A percentile compares a stretch with the other conserved stretches of the same genome.
Conservation (phyloP, 1,284 basidiomycete genomes). For the Ceratobasidium sp. region DNA sequence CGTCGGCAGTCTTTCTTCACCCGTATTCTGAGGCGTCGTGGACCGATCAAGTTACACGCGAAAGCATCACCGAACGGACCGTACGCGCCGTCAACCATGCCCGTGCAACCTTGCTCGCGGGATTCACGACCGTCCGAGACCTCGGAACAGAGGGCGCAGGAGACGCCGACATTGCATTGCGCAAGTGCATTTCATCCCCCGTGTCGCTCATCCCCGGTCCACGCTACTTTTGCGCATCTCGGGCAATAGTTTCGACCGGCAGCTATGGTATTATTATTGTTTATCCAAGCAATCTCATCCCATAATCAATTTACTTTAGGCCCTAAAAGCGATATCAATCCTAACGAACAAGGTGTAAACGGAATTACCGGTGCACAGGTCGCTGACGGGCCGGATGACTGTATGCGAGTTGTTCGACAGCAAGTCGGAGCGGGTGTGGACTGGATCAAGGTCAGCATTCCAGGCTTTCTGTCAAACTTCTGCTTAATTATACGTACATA, state of each 20-base stretch:
- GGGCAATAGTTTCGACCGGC: slow-evolving; percentile 70
- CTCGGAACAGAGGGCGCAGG: slow-evolving; percentile 73
- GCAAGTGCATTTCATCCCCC: slow-evolving; percentile 65
- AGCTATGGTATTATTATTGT: slow-evolving; percentile 61
- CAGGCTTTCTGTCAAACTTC: not conserved
- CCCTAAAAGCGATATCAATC: slow-evolving; percentile 63
- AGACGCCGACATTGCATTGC: slow-evolving; percentile 69
- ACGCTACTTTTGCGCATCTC: slow-evolving; percentile 69
- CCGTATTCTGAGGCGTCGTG: slow-evolving; percentile 69
- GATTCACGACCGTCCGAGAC: slow-evolving; percentile 74
- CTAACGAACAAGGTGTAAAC: slow-evolving; percentile 64
- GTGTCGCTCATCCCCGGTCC: slow-evolving; percentile 68
- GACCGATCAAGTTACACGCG: slow-evolving; percentile 69
- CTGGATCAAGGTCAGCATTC: slow-evolving; percentile 56
- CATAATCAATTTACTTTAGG: slow-evolving; percentile 54
- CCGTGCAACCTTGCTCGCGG: slow-evolving; percentile 67
- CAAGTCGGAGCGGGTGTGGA: slow-evolving; percentile 76
- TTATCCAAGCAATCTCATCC: not conserved
- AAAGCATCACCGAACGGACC: slow-evolving; percentile 64
- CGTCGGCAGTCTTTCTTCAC: slow-evolving; percentile 74
- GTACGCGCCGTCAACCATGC: slow-evolving; percentile 72
- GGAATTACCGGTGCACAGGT: slow-evolving; percentile 67
- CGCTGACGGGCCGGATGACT: slow-evolving; percentile 67
- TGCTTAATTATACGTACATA: not conserved
- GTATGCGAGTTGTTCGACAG: slow-evolving; percentile 65